Conservation (phyloP, 2,329 filamentous ascomycete genomes). For the Colletotrichum cordylinicola region DNA sequence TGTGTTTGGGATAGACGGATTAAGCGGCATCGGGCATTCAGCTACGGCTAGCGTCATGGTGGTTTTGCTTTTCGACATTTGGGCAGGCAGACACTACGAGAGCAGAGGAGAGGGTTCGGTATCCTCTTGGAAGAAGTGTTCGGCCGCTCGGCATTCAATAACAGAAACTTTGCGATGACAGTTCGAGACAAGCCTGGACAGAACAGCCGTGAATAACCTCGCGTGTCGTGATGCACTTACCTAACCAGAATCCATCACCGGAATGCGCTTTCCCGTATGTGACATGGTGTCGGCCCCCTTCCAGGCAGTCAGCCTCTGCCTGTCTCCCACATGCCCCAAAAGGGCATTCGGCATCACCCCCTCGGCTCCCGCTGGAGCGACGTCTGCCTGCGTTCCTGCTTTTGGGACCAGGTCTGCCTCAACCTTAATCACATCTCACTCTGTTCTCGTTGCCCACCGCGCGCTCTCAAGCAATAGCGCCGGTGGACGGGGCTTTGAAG, state of each 20-base stretch:
- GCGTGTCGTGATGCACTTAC: not conserved
- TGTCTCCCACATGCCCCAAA: not conserved
- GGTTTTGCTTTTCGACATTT: not conserved
- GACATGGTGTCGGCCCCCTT: not conserved
- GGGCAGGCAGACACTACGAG: too few species aligned
- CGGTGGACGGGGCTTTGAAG: not conserved
- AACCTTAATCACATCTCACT: not conserved
- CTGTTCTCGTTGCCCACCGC: not conserved
- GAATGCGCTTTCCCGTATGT: not conserved
- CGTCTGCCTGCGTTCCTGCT: not conserved
- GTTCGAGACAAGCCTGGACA: not conserved
- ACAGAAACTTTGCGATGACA: not conserved
- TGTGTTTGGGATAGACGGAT: slow-evolving; percentile 1
- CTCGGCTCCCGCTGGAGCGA: not conserved
- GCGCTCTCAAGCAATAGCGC: not conserved
- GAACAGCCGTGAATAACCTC: not conserved
- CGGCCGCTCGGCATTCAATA: not conserved
- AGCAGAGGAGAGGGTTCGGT: not conserved
- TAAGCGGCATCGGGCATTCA: not conserved
- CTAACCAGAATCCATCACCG: not conserved
- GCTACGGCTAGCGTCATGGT: not conserved
- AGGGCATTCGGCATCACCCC: not conserved
- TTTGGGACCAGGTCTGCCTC: not conserved
- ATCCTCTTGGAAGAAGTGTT: not conserved
- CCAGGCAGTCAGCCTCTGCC: not conserved